Evolutionary conservation across 2,329 filamentous ascomycete genomes (phyloP).

Genomic region (Xylaria sp.): DNA sequence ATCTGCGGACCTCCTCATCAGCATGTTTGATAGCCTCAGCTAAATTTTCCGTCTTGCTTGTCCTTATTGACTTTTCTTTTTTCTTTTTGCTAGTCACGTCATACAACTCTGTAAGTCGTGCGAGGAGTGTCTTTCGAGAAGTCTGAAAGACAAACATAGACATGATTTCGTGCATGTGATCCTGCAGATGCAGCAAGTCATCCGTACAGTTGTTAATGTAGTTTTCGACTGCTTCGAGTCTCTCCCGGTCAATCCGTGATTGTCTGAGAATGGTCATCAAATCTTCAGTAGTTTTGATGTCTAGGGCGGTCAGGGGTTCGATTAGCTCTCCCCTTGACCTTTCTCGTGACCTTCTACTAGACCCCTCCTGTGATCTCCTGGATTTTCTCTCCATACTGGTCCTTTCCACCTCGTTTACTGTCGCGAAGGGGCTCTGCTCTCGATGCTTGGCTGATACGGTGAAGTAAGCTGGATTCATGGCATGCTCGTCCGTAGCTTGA

Average conservation of each 20-base stretch:
- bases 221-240: constrained; percentile 82
- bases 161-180: constrained; percentile 88
- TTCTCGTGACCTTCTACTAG: constrained; percentile 49
- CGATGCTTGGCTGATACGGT: constrained; percentile 69
- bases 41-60: constrained; percentile 72
- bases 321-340: constrained; percentile 53
- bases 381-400: constrained; percentile 42
- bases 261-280: constrained; percentile 75
- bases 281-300: constrained; percentile 71
- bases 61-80: constrained; percentile 48
- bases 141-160: constrained; percentile 87
- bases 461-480: constrained; percentile 83
- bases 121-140: constrained; percentile 80
- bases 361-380: constrained; percentile 49
- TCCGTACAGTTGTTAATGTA: constrained; percentile 82
- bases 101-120: constrained; percentile 73
- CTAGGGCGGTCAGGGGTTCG: constrained; percentile 54
- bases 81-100: constrained; percentile 54
- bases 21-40: constrained; percentile 78
- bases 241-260: constrained; percentile 88
- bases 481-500: constrained; percentile 66
- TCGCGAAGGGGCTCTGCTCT: constrained; percentile 54
- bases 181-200: constrained; percentile 79
- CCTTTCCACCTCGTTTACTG: constrained; percentile 52
- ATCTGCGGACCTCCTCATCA: constrained; percentile 79